Base-by-base conservation (phyloP, 2,329 filamentous ascomycete genomes). In the Colletotrichum paranaense region DNA sequence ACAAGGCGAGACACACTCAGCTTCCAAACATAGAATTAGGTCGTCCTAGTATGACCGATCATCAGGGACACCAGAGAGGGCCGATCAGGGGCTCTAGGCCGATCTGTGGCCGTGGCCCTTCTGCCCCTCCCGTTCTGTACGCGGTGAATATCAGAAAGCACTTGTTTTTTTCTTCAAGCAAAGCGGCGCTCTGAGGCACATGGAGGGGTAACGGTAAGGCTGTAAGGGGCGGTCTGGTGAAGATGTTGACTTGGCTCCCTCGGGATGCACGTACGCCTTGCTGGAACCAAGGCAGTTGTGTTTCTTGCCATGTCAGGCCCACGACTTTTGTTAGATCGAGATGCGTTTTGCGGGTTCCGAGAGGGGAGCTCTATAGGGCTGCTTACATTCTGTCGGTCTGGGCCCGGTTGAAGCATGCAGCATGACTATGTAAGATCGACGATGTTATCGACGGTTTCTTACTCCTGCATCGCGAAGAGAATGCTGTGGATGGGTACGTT, bases 81-180 rank as follows among this genome's bases (percentile, higher is more conserved):
- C n/a, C 42, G 66, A 69, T 72, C 65, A 64, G 69, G 65, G 66
- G 66, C 69, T 46, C 32, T 22, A 49, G 22, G 58, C 16, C 52
- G 69, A 69, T 72, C 59, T 53, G 53, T 28, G 57, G 30, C n/a
- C 49, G 35, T 63, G 24, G 9, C 62, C 19, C 12, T 22, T 19
- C 52, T 35, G 30, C 49, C 52, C 49, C 49, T 62, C 57, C 22
- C 38, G 28, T 30, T 58, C 4, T 38, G 26, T 19, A 16, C 12
- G 12, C 9, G 5, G 52, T 24, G 28, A 28, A 28, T 16, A 12
- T 30, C 28, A 19, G 19, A 49, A 62, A 28, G 49, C 32, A 35
- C 32, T 32, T 32, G 16, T 6, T 28, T 12, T 38, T 32, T 32
- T 24, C 12, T 22, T 38, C 28, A 11, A 63, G 53, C 22, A 53